phyloP scores from a whole-genome alignment of 2,329 filamentous ascomycete species.

The Epichloe uncinata region DNA sequence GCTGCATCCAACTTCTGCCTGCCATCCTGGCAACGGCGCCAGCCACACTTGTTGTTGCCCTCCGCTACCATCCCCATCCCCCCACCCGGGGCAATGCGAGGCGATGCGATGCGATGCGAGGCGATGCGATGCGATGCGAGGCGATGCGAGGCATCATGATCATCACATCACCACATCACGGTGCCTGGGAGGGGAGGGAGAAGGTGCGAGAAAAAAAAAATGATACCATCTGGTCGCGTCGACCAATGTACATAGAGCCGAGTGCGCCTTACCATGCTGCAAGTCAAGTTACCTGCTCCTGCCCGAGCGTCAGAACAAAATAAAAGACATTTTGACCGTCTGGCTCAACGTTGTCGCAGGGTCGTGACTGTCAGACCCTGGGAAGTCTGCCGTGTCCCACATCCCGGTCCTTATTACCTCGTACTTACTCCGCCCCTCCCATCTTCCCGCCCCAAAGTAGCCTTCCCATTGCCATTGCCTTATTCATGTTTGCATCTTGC shows the following conservation, averaged over 20 bases:
- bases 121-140: too few relatives aligned
- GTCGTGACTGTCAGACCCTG: background rate
- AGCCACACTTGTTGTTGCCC: background rate
- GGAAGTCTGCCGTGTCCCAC: background rate
- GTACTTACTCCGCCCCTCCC: background rate
- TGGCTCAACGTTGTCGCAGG: background rate
- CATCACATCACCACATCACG: too few relatives aligned
- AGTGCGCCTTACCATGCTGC: background rate
- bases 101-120: background rate
- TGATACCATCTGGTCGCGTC: background rate
- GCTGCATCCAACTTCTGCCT: background rate
- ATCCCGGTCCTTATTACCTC: background rate
- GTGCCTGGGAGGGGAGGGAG: too few relatives aligned
- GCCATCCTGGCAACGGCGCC: background rate
- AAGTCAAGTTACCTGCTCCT: background rate
- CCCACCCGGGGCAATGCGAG: background rate
- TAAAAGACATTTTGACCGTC: too few relatives aligned
- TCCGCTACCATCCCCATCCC: background rate
- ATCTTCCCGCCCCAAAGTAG: background rate
- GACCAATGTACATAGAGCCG: background rate
- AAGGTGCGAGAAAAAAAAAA: too few relatives aligned
- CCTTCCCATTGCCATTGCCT: background rate
- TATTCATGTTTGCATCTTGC: background rate
- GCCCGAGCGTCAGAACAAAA: background rate
- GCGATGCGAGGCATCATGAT: too few relatives aligned